A percentile compares a stretch with the other conserved stretches of the same genome.
phyloP scores from a whole-genome alignment of 1,284 basidiomycete genomes.

The Apiotrichum mycotoxinovorans region DNA sequence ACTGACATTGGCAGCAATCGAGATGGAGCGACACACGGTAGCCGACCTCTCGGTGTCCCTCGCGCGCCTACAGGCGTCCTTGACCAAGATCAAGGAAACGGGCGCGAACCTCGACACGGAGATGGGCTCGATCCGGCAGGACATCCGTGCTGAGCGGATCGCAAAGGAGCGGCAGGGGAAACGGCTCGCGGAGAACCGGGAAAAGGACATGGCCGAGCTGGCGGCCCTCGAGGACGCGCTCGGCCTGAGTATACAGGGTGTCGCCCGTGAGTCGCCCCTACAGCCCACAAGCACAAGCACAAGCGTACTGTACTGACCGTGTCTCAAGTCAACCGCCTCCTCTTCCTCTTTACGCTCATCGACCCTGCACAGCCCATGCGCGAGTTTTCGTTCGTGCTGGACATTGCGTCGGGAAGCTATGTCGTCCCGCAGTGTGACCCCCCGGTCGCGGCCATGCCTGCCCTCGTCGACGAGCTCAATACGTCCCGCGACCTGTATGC shows the following conservation, averaged over 20 bases:
- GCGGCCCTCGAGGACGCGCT: conserved; percentile 59
- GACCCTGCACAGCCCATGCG: conserved; percentile 59
- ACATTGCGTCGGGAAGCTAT: conserved; percentile 62
- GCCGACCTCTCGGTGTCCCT: conserved; percentile 34
- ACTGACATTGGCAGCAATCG: conserved; percentile 29
- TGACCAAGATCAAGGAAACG: conserved; percentile 36
- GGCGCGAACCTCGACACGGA: conserved; percentile 36
- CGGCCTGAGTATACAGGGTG: conserved; percentile 67
- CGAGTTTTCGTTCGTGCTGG: conserved; percentile 72
- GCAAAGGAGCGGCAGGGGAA: conserved; percentile 67
- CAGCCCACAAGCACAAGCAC: too few relatives aligned
- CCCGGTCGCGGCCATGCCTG: conserved; percentile 32
- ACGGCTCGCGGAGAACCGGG: conserved; percentile 61
- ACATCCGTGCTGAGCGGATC: conserved; percentile 39
- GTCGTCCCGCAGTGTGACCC: conserved; percentile 52
- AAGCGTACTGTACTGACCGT: too few relatives aligned
- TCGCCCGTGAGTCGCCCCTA: conserved; percentile 60
- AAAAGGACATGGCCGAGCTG: conserved; percentile 59
- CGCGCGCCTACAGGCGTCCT: conserved; percentile 30
- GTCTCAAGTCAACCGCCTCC: conserved; percentile 58
- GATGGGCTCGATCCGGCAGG: conserved; percentile 26
- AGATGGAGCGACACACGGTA: conserved; percentile 37
- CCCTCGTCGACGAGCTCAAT: conserved; percentile 44
- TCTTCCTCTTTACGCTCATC: conserved; percentile 67
- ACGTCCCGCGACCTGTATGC: conserved; percentile 39